Evolutionary conservation across 345 rosid genomes (phyloP).

Genomic region (Salix viminalis): DNA sequence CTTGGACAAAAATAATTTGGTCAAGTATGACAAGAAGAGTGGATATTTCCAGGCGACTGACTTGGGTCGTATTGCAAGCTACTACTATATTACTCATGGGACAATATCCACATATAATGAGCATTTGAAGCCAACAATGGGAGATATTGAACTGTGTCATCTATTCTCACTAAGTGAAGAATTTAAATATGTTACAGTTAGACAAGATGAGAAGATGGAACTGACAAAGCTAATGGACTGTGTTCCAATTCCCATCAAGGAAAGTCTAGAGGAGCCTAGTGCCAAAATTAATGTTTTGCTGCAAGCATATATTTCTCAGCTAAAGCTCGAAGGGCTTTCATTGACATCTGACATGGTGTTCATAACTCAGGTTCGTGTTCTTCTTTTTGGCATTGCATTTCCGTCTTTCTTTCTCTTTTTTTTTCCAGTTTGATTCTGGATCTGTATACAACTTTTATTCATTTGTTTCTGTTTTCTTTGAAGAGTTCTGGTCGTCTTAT

Average conservation of each 20-base stretch:
- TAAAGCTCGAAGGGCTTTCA: conserved; percentile 95
- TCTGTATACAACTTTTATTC: neutral
- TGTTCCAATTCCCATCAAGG: conserved; percentile 94
- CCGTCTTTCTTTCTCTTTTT: neutral
- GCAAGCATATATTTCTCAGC: conserved; percentile 92
- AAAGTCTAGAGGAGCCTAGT: conserved; percentile 91
- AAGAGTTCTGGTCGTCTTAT: conserved; percentile 92
- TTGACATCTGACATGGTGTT: conserved; percentile 91
- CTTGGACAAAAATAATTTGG: conserved; percentile 85
- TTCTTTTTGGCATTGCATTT: neutral
- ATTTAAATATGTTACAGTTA: conserved; percentile 87
- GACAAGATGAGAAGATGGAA: conserved; percentile 99
- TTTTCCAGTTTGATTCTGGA: neutral
- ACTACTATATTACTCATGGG: conserved; percentile 85
- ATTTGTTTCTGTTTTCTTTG: conserved; percentile 10
- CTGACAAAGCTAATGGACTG: conserved; percentile 87
- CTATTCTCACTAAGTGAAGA: conserved; percentile 89
- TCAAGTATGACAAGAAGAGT: conserved; percentile 84
- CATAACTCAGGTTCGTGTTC: conserved; percentile 70
- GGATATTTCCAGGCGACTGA: conserved; percentile 98
- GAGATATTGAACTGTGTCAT: conserved; percentile 85
- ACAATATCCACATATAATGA: conserved; percentile 88
- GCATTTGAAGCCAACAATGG: conserved; percentile 96
- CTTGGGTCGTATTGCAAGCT: conserved; percentile 98
- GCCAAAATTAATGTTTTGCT: conserved; percentile 92